Conservation (phyloP, 192 early-diverging fungal genomes). For the Coemansia sp. region DNA sequence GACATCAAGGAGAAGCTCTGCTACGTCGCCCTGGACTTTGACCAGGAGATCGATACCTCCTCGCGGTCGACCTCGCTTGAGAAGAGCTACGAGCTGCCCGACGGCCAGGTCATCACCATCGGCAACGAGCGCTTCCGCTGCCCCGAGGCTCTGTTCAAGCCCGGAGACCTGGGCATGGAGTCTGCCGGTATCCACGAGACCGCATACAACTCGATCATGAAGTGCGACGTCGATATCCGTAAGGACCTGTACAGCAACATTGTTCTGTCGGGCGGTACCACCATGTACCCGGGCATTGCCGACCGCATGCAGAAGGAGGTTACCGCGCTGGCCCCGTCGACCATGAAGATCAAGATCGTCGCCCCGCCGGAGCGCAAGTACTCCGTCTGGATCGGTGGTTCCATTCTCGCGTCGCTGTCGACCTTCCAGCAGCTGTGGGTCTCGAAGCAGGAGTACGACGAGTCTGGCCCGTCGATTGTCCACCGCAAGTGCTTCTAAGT, state of each 20-base stretch:
- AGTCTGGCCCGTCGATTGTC: no score
- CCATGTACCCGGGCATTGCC: constrained; percentile 87
- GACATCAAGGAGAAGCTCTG: constrained; percentile 97
- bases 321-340: constrained; percentile 83
- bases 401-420: no score
- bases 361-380: constrained; percentile 98
- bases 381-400: constrained; percentile 97
- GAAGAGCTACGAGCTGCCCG: constrained; percentile 44
- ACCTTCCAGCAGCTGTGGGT: no score
- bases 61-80: no score
- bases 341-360: constrained; percentile 95
- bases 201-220: constrained; percentile 88
- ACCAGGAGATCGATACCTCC: no score
- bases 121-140: constrained; percentile 91
- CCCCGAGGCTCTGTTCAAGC: constrained; percentile 96
- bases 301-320: constrained; percentile 89
- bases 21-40: constrained; percentile 85
- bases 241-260: constrained; percentile 84
- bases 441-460: no score
- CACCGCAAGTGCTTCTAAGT: no score
- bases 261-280: constrained; percentile 97
- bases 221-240: constrained; percentile 92
- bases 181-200: constrained; percentile 92
- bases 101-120: constrained; percentile 57
- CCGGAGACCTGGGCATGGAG: constrained; percentile 88